Evolutionary conservation across 1,139 yeast species (phyloP).

Genomic region (Lodderomyces pseudojiufengensis): DNA sequence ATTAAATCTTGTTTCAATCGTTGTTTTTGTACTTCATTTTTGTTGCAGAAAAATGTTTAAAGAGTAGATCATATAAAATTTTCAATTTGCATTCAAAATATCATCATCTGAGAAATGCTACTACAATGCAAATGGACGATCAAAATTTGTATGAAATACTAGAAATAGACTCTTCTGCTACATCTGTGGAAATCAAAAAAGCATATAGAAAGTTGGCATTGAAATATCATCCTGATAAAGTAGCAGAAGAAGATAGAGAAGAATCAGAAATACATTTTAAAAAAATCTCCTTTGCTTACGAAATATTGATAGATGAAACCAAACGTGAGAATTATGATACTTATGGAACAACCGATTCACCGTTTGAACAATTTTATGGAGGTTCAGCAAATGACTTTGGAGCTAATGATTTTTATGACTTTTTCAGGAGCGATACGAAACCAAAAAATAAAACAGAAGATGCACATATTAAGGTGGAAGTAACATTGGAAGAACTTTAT

Average conservation of each 20-base stretch:
- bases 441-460: constrained; percentile 48
- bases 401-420: constrained; percentile 70
- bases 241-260: constrained; percentile 58
- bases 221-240: constrained; percentile 79
- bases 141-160: constrained; percentile 59
- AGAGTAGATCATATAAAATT: too few species aligned
- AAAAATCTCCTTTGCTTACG: constrained; percentile 76
- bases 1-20: neutral
- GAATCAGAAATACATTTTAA: constrained; percentile 71
- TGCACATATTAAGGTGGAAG: constrained; percentile 59
- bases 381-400: constrained; percentile 37
- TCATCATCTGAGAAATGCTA: too few species aligned
- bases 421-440: constrained; percentile 46
- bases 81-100: neutral
- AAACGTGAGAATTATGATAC: constrained; percentile 55
- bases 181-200: constrained; percentile 62
- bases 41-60: too few species aligned
- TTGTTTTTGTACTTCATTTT: too few species aligned
- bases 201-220: constrained; percentile 77
- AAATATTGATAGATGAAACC: constrained; percentile 61
- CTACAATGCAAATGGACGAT: neutral
- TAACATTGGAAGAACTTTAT: constrained; percentile 72
- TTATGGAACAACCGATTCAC: constrained; percentile 45
- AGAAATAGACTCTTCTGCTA: constrained; percentile 62
- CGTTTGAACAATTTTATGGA: constrained; percentile 40